A percentile compares a stretch with the other conserved stretches of the same genome.
Evolutionary conservation across 345 rosid species (phyloP).

Genomic region (Citrus reticulata): DNA sequence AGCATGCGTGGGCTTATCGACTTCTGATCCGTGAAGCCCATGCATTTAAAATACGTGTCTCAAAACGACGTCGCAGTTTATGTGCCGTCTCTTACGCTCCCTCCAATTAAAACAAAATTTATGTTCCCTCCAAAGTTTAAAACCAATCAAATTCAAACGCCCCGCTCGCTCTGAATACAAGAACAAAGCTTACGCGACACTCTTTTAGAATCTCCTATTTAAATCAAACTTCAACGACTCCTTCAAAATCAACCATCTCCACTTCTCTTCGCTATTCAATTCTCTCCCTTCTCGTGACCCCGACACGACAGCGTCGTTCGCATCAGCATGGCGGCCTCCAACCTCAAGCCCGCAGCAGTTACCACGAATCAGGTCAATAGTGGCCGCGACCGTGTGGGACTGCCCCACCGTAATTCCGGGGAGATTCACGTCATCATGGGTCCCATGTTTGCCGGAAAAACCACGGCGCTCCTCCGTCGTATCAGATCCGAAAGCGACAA

Average conservation of each 20-base stretch:
- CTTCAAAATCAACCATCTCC: background rate
- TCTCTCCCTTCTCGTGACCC: background rate
- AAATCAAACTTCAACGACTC: background rate
- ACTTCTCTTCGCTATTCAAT: background rate
- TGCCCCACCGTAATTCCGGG: slow-evolving; percentile 32
- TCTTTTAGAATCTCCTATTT: slow-evolving; percentile 3
- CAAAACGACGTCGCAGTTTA: too few relatives aligned
- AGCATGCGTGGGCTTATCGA: too few relatives aligned
- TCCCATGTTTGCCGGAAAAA: slow-evolving; percentile 94
- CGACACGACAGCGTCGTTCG: background rate
- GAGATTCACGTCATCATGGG: slow-evolving; percentile 81
- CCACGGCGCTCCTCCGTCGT: slow-evolving; percentile 92
- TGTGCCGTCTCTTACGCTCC: background rate
- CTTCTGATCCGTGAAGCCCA: too few relatives aligned
- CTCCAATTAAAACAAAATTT: slow-evolving; percentile 9
- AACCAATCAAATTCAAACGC: background rate
- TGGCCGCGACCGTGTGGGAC: slow-evolving; percentile 1
- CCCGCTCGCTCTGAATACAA: background rate
- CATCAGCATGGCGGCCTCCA: slow-evolving; percentile 37
- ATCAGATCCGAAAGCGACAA: slow-evolving; percentile 50
- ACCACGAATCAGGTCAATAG: slow-evolving; percentile 11
- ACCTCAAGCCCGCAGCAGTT: slow-evolving; percentile 33
- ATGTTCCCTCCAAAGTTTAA: slow-evolving; percentile 26
- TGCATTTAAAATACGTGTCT: too few relatives aligned
- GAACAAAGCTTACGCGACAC: background rate